Evolutionary conservation across 208 protist genomes (phyloP), one percentile per base, ranked within the genome.

Genomic region (Crithidia expoeki): DNA sequence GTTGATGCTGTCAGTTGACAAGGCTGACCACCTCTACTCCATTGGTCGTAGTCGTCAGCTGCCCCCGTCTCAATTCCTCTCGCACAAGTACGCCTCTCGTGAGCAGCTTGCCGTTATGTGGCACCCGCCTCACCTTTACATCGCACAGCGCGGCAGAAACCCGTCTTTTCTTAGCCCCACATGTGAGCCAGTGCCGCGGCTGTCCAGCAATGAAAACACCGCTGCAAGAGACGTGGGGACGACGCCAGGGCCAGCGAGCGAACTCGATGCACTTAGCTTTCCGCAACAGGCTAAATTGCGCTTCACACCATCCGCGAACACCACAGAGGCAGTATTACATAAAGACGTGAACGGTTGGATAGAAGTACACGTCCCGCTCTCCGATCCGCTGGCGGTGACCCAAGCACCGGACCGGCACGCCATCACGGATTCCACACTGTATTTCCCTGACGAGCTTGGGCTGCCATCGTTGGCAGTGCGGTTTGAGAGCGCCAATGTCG

Each of bases 381-480:
- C 40, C 33, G 72, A 80, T 49, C 69, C 78, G 2, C 55, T 62
- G n/a, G 30, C 46, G 19, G 68, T 74, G 14, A 76, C 56, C 9
- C 47, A 63, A 5, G 44, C 77, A 11, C 72, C 80, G 33, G 55
- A 72, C 17, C 65, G 60, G 16, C 47, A 56, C 17, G 32, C 68
- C 7, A 72, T 68, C 6, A 59, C 46, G 19, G 75, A 57, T 4
- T 63, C 63, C 19, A 86, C 80, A 5, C 50, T 94, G 55, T 73
- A 85, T 74, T 94, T 94, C 64, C 89, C 89, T 1, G 78, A 83
- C 19, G 89, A 90, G 42, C 57, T 87, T 5, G 53, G 67, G 3
- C 58, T 94, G 23, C 89, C 89, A 1, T 44, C 52, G 14, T 66
- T 94, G 25, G 68, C 70, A 4, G 50, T 94, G 0, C 86, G 84